Conservation (phyloP, 345 rosid genomes). For the Arabis alpina region DNA sequence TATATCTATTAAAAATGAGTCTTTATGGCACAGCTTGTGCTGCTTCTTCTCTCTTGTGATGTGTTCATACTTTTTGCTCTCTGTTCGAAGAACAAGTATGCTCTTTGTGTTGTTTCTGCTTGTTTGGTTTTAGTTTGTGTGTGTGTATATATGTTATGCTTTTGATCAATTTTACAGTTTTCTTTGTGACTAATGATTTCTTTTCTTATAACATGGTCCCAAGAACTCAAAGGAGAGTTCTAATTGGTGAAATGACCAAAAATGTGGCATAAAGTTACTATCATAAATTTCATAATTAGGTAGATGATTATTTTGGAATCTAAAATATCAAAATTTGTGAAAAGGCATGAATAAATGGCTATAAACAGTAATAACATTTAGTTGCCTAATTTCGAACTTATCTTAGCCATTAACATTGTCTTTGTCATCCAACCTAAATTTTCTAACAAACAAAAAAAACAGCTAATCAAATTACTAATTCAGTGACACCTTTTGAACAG, state of each 20-base stretch:
- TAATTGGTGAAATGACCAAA: not conserved
- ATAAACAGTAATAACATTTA: too few relatives aligned
- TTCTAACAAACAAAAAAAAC: not conserved
- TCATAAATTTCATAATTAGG: not conserved
- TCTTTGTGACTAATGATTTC: not conserved
- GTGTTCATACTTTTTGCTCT: constrained; percentile 13
- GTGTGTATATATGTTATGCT: constrained; percentile 23
- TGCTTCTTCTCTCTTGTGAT: constrained; percentile 29
- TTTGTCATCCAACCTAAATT: not conserved
- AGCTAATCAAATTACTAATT: not conserved
- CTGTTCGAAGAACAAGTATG: constrained; percentile 7
- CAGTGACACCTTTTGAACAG: not conserved
- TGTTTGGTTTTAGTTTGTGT: constrained; percentile 27
- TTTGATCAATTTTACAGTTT: constrained; percentile 11
- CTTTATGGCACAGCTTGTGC: constrained; percentile 35
- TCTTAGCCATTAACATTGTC: too few relatives aligned
- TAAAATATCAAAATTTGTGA: too few relatives aligned
- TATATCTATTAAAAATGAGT: constrained; percentile 6
- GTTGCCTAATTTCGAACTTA: too few relatives aligned
- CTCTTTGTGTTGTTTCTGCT: constrained; percentile 10
- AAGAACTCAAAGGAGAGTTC: not conserved
- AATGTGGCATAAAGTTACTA: not conserved
- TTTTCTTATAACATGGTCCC: too few relatives aligned
- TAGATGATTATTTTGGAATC: not conserved
- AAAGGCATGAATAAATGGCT: not conserved